These are phyloP conservation scores for Stachybotrys echinatus DNA, from an alignment of 2,329 filamentous ascomycete species.

Conservation along the genomic window DNA sequence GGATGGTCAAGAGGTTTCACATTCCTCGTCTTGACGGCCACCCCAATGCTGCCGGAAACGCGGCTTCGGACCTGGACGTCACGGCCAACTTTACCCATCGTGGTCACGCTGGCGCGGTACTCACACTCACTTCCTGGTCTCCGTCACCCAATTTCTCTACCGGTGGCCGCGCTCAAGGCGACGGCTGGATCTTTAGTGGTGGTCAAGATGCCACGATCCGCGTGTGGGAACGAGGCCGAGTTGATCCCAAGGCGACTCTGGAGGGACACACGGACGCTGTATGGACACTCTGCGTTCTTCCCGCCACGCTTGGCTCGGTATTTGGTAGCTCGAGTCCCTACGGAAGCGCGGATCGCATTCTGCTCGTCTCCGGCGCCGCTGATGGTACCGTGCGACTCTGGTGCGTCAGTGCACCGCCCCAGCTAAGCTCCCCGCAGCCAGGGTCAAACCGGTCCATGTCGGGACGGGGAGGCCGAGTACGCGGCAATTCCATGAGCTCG, in stretches of 20 bases:
- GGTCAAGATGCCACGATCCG: slow-evolving; percentile 89
- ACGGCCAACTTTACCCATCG: slow-evolving; percentile 92
- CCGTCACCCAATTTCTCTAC: slow-evolving; percentile 84
- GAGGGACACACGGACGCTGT: slow-evolving; percentile 94
- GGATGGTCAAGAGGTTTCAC: slow-evolving; percentile 94
- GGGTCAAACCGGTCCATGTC: slow-evolving; percentile 53
- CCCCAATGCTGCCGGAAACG: slow-evolving; percentile 37
- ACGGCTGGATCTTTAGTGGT: slow-evolving; percentile 98
- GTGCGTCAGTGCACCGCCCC: slow-evolving; percentile 88
- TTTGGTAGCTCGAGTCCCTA: slow-evolving; percentile 73
- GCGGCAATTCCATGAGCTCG: slow-evolving; percentile 90
- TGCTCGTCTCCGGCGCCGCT: slow-evolving; percentile 86
- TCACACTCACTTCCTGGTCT: slow-evolving; percentile 81
- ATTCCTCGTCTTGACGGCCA: slow-evolving; percentile 73
- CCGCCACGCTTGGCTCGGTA: slow-evolving; percentile 71
- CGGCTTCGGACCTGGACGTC: slow-evolving; percentile 79
- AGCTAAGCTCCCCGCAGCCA: slow-evolving; percentile 74
- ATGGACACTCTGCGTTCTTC: slow-evolving; percentile 91
- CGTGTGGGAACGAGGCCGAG: slow-evolving; percentile 90
- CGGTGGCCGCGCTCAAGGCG: slow-evolving; percentile 79
- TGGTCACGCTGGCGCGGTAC: slow-evolving; percentile 86
- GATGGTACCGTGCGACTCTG: slow-evolving; percentile 91
- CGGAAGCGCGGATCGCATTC: slow-evolving; percentile 76
- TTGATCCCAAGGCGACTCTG: slow-evolving; percentile 91
- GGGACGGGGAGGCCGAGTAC: slow-evolving; percentile 64